phyloP scores from a whole-genome alignment of 768 basidiomycete genomes.

The Trametes villosa region DNA sequence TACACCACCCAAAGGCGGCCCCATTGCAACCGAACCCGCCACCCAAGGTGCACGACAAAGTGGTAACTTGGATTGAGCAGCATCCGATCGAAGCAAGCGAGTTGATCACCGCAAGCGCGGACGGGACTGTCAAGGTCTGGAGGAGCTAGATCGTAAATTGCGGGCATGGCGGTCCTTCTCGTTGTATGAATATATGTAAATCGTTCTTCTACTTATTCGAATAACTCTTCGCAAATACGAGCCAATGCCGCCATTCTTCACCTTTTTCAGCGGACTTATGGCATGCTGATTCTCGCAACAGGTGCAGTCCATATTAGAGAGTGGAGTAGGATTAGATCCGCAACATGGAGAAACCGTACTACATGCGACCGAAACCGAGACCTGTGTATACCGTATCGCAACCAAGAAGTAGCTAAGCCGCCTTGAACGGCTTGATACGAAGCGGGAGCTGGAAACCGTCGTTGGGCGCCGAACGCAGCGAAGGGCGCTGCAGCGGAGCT shows the following conservation, averaged over 20 bases:
- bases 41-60: conserved; percentile 77
- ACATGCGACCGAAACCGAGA: no score
- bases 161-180: no score
- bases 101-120: conserved; percentile 87
- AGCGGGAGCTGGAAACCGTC: conserved; percentile 30
- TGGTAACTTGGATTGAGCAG: conserved; percentile 91
- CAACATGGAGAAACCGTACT: no score
- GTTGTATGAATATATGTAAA: no score
- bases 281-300: no score
- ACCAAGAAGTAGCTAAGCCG: neutral
- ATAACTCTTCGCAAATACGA: no score
- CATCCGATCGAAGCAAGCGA: conserved; percentile 83
- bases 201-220: no score
- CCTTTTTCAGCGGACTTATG: no score
- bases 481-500: conserved; percentile 26
- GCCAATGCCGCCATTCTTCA: no score
- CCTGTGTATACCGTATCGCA: no score
- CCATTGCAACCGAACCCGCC: conserved; percentile 74
- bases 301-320: no score
- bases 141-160: conserved; percentile 10
- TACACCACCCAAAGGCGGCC: conserved; percentile 55
- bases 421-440: conserved; percentile 15
- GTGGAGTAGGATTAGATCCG: no score
- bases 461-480: conserved; percentile 18
- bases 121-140: conserved; percentile 94